These are phyloP conservation scores for Dentipellis fragilis DNA, from an alignment of 768 basidiomycete species.

Conservation along the genomic window DNA sequence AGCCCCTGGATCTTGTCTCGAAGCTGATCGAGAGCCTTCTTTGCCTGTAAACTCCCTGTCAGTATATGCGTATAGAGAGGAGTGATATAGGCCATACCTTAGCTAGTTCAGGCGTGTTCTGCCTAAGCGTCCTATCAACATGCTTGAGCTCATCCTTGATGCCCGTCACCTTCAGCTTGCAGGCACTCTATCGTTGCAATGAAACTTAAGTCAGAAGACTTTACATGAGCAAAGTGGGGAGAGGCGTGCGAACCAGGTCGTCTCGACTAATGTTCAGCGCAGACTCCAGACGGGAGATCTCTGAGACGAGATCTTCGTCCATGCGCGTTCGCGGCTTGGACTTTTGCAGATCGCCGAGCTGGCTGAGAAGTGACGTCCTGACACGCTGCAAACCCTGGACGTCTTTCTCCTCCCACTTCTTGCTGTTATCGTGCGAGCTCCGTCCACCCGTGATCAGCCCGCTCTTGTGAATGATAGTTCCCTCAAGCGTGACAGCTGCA, in stretches of 20 bases:
- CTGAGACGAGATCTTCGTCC: conserved; percentile 69
- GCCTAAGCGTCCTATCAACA: conserved; percentile 59
- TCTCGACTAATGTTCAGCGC: conserved; percentile 67
- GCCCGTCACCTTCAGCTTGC: conserved; percentile 65
- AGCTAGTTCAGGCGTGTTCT: conserved; percentile 55
- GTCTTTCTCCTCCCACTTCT: conserved; percentile 94
- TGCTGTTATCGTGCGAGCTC: conserved; percentile 61
- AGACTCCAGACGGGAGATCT: conserved; percentile 73
- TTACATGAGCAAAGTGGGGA: too few relatives aligned
- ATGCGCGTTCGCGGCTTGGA: conserved; percentile 75
- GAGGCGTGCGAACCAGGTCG: conserved; percentile 53
- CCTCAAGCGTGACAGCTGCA: conserved; percentile 89
- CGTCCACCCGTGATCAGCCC: conserved; percentile 94
- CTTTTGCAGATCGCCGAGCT: conserved; percentile 77
- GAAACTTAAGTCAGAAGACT: not conserved
- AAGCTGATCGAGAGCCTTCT: conserved; percentile 40
- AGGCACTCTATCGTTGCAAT: conserved; percentile 59
- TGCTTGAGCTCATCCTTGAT: conserved; percentile 81
- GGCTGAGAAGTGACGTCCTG: conserved; percentile 60
- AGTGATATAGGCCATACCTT: conserved; percentile 36
- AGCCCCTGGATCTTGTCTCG: conserved; percentile 46
- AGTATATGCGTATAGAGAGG: not conserved
- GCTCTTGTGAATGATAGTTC: conserved; percentile 95
- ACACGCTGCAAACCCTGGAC: conserved; percentile 66
- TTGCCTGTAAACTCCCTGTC: conserved; percentile 31